Conservation (phyloP, 441 rosid species). For the Populus hybrid region DNA sequence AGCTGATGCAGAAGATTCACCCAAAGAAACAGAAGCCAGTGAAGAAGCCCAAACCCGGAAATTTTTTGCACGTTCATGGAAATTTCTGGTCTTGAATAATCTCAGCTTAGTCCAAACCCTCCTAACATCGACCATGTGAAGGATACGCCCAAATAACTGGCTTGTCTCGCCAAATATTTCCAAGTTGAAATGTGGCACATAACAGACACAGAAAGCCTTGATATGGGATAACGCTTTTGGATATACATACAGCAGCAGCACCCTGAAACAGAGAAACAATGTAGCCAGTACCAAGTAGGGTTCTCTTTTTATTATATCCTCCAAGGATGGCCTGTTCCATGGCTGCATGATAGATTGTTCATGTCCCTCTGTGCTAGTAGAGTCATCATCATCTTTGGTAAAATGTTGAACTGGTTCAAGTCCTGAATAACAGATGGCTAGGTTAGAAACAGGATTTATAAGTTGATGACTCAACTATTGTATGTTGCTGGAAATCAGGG, state of each 20-base stretch:
- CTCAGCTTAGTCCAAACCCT: conserved; percentile 70
- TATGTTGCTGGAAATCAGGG: neutral
- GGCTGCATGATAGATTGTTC: conserved; percentile 32
- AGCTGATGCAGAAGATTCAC: conserved; percentile 58
- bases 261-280: conserved; percentile 49
- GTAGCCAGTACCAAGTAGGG: conserved; percentile 54
- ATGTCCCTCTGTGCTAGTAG: conserved; percentile 13
- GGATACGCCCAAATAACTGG: conserved; percentile 57
- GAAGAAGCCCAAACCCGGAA: conserved; percentile 89
- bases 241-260: conserved; percentile 34
- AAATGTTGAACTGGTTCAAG: conserved; percentile 51
- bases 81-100: conserved; percentile 62
- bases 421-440: conserved; percentile 35
- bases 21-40: conserved; percentile 79
- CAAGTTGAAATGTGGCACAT: conserved; percentile 64
- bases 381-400: conserved; percentile 28
- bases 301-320: conserved; percentile 45
- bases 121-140: conserved; percentile 76
- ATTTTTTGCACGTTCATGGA: conserved; percentile 68
- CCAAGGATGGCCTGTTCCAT: conserved; percentile 29
- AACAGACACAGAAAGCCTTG: conserved; percentile 55
- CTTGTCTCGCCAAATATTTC: conserved; percentile 80
- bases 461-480: neutral
- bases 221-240: conserved; percentile 47
- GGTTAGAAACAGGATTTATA: neutral